Conservation (phyloP, 2,329 filamentous ascomycete species). For the Plectosphaerella cucumerina region DNA sequence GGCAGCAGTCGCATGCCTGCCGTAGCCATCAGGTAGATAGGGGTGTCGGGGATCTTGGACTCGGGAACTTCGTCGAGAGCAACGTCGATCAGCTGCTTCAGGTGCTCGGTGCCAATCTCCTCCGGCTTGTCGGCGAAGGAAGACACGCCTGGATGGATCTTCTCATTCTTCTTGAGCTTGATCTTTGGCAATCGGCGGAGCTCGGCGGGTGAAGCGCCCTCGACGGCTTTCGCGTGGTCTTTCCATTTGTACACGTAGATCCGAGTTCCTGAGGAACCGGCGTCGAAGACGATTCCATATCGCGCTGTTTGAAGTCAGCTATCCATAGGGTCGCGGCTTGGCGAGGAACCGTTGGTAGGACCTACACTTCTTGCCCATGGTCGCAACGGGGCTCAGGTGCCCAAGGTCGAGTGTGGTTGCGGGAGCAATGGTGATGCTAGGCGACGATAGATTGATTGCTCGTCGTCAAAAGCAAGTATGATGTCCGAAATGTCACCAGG, state of each 20-base stretch:
- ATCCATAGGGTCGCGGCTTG: not conserved
- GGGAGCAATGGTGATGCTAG: too few species aligned
- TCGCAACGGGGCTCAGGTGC: not conserved
- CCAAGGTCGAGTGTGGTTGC: too few species aligned
- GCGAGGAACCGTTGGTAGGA: too few species aligned
- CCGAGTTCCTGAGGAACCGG: conserved; percentile 94
- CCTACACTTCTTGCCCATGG: conserved; percentile 3
- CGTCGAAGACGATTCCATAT: conserved; percentile 95
- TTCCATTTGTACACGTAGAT: conserved; percentile 94
- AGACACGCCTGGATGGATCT: conserved; percentile 90
- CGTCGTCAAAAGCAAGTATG: too few species aligned
- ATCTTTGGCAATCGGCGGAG: conserved; percentile 71
- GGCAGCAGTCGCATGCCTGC: conserved; percentile 89
- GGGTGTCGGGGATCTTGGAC: conserved; percentile 75
- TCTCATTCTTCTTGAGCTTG: conserved; percentile 83
- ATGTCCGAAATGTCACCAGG: not conserved
- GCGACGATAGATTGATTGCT: too few species aligned
- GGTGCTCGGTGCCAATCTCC: conserved; percentile 75
- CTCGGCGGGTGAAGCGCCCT: conserved; percentile 47
- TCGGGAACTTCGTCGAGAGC: conserved; percentile 74
- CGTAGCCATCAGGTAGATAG: conserved; percentile 91
- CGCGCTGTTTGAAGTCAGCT: conserved; percentile 40
- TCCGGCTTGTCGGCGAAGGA: conserved; percentile 77
- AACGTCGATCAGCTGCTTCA: conserved; percentile 75
- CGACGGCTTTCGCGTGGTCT: conserved; percentile 60